phyloP scores from a whole-genome alignment of 371 early-diverging fungal species.

The Mortierella sp. region DNA sequence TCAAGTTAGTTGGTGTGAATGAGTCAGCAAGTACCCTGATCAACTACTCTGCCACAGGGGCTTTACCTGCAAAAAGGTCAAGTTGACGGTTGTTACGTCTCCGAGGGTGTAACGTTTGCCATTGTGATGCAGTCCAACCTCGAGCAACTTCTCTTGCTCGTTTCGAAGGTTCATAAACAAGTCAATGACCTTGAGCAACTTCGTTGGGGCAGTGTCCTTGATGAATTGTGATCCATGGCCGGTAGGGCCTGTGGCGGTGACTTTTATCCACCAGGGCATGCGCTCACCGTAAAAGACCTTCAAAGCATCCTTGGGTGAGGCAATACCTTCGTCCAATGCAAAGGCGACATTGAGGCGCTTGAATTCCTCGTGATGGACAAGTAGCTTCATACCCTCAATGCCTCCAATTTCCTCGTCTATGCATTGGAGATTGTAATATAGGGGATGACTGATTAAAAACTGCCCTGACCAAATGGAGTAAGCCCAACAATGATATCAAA shows the following conservation, averaged over 20 bases:
- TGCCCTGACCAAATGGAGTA: not conserved
- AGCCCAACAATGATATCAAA: not conserved
- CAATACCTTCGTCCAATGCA: slow-evolving; percentile 85
- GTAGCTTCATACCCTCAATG: slow-evolving; percentile 76
- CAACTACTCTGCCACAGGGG: not conserved
- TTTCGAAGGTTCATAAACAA: slow-evolving; percentile 71
- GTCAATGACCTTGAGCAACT: slow-evolving; percentile 68
- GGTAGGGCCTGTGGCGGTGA: slow-evolving; percentile 60
- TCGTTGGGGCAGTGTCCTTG: slow-evolving; percentile 72
- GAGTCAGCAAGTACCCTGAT: too few relatives aligned
- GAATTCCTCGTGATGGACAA: slow-evolving; percentile 73
- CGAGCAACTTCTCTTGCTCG: slow-evolving; percentile 63
- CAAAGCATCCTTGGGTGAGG: slow-evolving; percentile 68
- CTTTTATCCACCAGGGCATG: slow-evolving; percentile 78
- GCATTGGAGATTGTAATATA: not conserved
- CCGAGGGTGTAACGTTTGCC: slow-evolving; percentile 70
- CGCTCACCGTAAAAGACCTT: slow-evolving; percentile 87
- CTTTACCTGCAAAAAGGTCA: slow-evolving; percentile 75
- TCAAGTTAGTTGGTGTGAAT: not conserved
- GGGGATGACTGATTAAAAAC: not conserved
- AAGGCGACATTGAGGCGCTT: slow-evolving; percentile 79
- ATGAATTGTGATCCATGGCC: slow-evolving; percentile 87
- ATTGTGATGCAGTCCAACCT: slow-evolving; percentile 59
- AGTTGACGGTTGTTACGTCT: slow-evolving; percentile 82
- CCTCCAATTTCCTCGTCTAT: slow-evolving; percentile 88